Percentiles rank a stretch among this genome's conserved stretches.
Conservation (phyloP, 495 filamentous ascomycete genomes). For the Aspergillus sparsus region DNA sequence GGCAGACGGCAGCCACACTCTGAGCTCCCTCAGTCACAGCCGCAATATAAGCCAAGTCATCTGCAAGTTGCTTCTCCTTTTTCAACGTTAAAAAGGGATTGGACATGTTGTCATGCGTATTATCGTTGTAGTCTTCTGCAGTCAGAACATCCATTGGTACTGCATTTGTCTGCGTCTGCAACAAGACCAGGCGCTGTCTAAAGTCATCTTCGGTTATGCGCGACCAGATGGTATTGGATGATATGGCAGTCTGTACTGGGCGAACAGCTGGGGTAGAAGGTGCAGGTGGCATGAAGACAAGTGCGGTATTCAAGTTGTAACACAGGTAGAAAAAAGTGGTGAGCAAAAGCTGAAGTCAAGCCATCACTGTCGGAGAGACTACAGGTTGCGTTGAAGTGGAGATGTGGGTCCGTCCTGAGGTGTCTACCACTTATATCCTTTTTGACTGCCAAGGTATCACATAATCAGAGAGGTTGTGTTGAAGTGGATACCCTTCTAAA, state of each 20-base stretch:
- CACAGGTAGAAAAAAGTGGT: neutral
- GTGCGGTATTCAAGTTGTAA: neutral
- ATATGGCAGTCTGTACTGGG: constrained; percentile 5
- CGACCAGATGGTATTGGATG: constrained; percentile 11
- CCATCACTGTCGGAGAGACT: too few species aligned
- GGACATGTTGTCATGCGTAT: neutral
- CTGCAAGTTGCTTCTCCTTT: constrained; percentile 7
- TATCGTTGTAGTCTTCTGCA: neutral
- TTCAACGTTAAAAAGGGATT: constrained; percentile 6
- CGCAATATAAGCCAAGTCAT: constrained; percentile 13
- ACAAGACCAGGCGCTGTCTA: constrained; percentile 9
- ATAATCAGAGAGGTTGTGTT: too few species aligned
- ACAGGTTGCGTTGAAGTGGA: too few species aligned
- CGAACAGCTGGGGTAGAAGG: neutral
- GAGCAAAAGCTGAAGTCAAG: neutral
- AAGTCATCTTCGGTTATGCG: constrained; percentile 13
- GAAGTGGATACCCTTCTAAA: too few species aligned
- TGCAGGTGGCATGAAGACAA: constrained; percentile 13
- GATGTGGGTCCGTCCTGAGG: too few species aligned
- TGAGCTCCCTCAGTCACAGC: constrained; percentile 14
- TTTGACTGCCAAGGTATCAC: too few species aligned
- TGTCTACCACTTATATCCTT: too few species aligned
- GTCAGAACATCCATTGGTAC: constrained; percentile 15
- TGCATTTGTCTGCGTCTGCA: constrained; percentile 15
- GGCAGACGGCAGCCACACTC: constrained; percentile 12